Percentiles rank a stretch among this genome's conserved stretches.
phyloP scores from a whole-genome alignment of 2,329 filamentous ascomycete species.

The Nigrospora osmanthi region DNA sequence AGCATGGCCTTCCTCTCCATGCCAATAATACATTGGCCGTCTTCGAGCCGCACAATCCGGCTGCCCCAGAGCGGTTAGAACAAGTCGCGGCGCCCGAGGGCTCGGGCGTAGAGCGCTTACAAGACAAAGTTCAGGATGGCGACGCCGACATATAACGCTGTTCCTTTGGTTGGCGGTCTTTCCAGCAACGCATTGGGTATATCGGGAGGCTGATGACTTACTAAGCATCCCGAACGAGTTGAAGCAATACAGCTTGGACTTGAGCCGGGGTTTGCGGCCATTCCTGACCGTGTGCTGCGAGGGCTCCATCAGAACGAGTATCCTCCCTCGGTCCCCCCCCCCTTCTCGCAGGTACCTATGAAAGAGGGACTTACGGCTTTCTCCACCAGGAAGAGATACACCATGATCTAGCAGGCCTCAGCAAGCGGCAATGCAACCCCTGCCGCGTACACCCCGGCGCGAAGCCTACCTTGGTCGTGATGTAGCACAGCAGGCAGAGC shows the following conservation, averaged over 20 bases:
- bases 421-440: slow-evolving; percentile 19
- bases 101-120: slow-evolving; percentile 27
- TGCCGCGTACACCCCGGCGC: slow-evolving; percentile 3
- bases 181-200: neutral
- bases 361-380: slow-evolving; percentile 40
- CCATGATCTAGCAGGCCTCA: slow-evolving; percentile 28
- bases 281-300: slow-evolving; percentile 49
- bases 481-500: slow-evolving; percentile 53
- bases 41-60: slow-evolving; percentile 47
- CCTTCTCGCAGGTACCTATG: neutral
- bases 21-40: slow-evolving; percentile 53
- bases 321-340: neutral
- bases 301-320: slow-evolving; percentile 5
- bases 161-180: slow-evolving; percentile 7
- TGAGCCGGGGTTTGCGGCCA: slow-evolving; percentile 38
- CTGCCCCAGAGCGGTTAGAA: slow-evolving; percentile 18
- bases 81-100: neutral
- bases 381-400: slow-evolving; percentile 60
- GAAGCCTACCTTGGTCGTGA: slow-evolving; percentile 49
- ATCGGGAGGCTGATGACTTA: slow-evolving; percentile 11
- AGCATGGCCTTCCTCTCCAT: slow-evolving; percentile 52
- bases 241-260: slow-evolving; percentile 51
- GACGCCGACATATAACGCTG: slow-evolving; percentile 34
- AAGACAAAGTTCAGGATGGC: slow-evolving; percentile 53
- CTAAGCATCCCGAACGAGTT: slow-evolving; percentile 52